A percentile compares a stretch with the other conserved stretches of the same genome.
phyloP scores from a whole-genome alignment of 2,329 filamentous ascomycete species.

The Hypoxylon rubiginosum region DNA sequence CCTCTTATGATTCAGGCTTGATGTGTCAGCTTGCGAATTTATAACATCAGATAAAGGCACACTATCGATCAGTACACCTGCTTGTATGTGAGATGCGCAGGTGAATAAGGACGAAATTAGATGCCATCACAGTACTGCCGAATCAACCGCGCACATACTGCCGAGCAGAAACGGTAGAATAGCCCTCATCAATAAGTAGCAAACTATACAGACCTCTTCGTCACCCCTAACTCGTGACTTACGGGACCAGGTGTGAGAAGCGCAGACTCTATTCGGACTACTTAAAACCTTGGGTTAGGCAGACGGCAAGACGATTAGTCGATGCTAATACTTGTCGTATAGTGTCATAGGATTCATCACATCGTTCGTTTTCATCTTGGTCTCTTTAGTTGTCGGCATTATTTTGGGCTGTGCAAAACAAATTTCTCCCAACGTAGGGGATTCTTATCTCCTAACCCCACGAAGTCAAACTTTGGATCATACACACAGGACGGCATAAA shows the following conservation, averaged over 20 bases:
- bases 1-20: not conserved
- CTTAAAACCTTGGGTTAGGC: not conserved
- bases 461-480: not conserved
- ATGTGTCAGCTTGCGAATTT: slow-evolving; percentile 8
- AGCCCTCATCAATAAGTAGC: not conserved
- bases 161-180: not conserved
- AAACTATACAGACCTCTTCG: not conserved
- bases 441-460: not conserved
- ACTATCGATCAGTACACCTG: not conserved
- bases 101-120: not conserved
- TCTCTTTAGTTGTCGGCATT: slow-evolving; percentile 5
- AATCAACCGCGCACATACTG: not conserved
- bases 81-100: not conserved
- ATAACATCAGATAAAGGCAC: not conserved
- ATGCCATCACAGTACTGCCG: not conserved
- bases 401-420: not conserved
- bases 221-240: slow-evolving; percentile 4
- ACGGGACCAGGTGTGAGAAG: not conserved
- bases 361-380: slow-evolving; percentile 7
- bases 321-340: not conserved
- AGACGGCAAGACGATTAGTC: not conserved
- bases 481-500: not conserved
- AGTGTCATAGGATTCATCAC: not conserved
- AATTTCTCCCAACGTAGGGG: not conserved
- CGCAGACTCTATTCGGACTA: not conserved